Evolutionary conservation across 1,284 basidiomycete genomes (phyloP), one percentile per base, ranked within the genome.

Genomic region (Gomphus bonarii): DNA sequence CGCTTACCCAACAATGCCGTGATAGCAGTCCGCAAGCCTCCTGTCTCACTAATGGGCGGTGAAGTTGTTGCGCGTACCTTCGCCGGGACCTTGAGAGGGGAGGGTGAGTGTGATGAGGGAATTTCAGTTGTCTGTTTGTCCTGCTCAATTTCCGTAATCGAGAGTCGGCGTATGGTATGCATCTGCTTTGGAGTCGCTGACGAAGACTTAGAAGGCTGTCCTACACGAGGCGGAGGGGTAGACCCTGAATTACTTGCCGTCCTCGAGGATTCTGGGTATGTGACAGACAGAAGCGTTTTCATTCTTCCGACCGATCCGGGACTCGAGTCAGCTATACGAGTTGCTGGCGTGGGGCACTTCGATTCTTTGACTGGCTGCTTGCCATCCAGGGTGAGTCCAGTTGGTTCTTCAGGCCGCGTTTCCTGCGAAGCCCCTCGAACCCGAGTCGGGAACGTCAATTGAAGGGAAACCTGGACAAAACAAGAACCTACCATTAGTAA

Each of bases 1-100:
- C 84, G 72, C 66, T 88, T 88, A 6, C 85, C 85, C 8, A 87
- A 69, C 54, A 85, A 65, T n/a, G 77, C 76, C 3, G 77, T 78
- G 47, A 88, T 77, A 59, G 78, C 84, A 58, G 83, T 81, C 59
- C 84, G 78, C 22, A 88, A 69, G 18, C 75, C 79, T 61, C 70
- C 73, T 16, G 78, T 72, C 18, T 73, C 73, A 42, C 55, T 44
- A 54, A 59, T 43, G 57, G 49, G 43, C 35, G 58, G 31, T 52
- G 50, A 20, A 58, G 59, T 16, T 54, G 50, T 55, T 52, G 49
- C 36, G 9, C 50, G 20, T 12, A 53, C 49, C 28, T 33, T 63
- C 54, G 59, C 54, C 0, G 70, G 72, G 3, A 77, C 64, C 63
- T 79, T 82, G 72, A 84, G 73, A 0, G 79, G 69, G 0, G 80